Conservation (phyloP, 345 rosid species). For the Hypericum perforatum region DNA sequence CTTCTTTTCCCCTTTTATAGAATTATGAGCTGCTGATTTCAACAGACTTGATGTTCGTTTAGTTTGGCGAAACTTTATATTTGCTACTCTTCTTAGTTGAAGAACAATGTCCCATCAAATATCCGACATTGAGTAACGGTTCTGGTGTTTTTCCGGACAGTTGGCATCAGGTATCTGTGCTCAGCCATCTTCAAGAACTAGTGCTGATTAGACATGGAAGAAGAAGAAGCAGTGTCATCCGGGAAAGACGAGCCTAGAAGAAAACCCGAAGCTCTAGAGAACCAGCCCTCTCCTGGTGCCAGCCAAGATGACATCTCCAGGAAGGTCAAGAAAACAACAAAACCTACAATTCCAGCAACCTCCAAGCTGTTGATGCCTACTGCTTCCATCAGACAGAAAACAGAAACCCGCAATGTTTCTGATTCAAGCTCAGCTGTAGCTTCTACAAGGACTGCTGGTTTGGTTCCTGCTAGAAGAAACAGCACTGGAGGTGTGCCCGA, state of each 20-base stretch:
- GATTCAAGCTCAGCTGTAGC: constrained; percentile 32
- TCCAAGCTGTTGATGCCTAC: constrained; percentile 35
- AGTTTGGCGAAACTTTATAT: neutral
- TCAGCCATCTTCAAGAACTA: constrained; percentile 12
- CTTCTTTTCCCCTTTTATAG: neutral
- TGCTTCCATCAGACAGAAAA: constrained; percentile 47
- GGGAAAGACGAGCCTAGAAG: constrained; percentile 24
- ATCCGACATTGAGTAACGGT: constrained; percentile 2
- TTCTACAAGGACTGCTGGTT: constrained; percentile 33
- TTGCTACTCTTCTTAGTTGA: neutral
- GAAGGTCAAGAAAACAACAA: constrained; percentile 27
- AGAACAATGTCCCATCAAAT: neutral
- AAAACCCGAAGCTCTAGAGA: constrained; percentile 24
- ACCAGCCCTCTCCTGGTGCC: constrained; percentile 28
- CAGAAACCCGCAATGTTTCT: constrained; percentile 24
- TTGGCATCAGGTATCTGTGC: constrained; percentile 19
- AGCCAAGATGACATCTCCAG: constrained; percentile 26
- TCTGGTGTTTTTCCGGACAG: constrained; percentile 11
- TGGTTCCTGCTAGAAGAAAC: constrained; percentile 60
- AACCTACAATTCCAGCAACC: constrained; percentile 26
- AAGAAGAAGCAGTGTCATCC: constrained; percentile 21
- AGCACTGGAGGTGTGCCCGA: constrained; percentile 80
- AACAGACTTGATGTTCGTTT: neutral
- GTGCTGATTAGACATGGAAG: constrained; percentile 45
- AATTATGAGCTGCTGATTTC: neutral